Conservation (phyloP, 495 filamentous ascomycete species). For the Hypoxylon crocopeplum region DNA sequence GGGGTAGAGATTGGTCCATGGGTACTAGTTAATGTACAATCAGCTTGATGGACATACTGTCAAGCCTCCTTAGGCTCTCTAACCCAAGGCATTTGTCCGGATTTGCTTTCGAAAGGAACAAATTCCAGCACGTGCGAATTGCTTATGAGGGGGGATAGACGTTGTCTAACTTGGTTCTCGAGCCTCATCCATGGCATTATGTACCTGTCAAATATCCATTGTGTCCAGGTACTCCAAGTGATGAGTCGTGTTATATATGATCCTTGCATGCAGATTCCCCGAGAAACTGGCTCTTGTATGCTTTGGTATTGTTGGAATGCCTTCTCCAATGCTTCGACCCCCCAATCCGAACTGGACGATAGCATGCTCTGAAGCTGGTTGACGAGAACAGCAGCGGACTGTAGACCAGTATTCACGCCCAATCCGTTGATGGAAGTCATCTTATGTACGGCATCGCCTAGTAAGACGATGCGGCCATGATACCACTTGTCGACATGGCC, state of each 20-base stretch:
- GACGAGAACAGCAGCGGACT: conserved; percentile 48
- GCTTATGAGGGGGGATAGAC: not conserved
- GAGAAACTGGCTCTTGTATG: not conserved
- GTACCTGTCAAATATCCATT: conserved; percentile 12
- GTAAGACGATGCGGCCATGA: conserved; percentile 52
- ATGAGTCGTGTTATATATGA: conserved; percentile 3
- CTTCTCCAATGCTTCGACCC: too few species aligned
- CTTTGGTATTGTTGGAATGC: conserved; percentile 18
- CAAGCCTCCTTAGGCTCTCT: not conserved
- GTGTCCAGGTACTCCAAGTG: conserved; percentile 9
- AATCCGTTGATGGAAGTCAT: conserved; percentile 45
- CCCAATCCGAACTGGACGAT: too few species aligned
- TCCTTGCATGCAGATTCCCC: not conserved
- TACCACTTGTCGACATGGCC: conserved; percentile 53
- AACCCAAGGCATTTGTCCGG: conserved; percentile 9
- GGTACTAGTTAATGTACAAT: not conserved
- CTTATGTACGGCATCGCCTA: conserved; percentile 62
- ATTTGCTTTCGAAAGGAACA: conserved; percentile 13
- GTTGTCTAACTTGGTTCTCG: not conserved
- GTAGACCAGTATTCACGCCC: conserved; percentile 41
- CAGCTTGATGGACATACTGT: too few species aligned
- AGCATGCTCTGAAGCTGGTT: conserved; percentile 40
- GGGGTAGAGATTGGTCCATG: not conserved
- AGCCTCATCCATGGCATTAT: not conserved
- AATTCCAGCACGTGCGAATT: conserved; percentile 16